Base-by-base conservation (phyloP, 2,329 filamentous ascomycete genomes). In the Dothidotthia symphoricarpi region DNA sequence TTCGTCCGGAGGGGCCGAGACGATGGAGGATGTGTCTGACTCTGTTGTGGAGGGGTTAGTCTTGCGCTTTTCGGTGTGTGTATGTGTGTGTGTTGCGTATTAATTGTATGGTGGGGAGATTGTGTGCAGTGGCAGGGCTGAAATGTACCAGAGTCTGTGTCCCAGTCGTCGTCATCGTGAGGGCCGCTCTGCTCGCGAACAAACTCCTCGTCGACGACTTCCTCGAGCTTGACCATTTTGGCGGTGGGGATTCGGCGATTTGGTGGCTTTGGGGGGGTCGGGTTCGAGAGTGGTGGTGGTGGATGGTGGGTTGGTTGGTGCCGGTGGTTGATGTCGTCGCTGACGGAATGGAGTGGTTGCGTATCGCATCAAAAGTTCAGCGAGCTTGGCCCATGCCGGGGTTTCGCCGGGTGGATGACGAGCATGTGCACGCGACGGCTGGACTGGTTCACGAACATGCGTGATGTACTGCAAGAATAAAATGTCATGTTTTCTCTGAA, bases 161-260 rank as follows among this genome's bases (percentile, higher is more conserved):
- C 95, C 64, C 90, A 90, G 43, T 94, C 88, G 37, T 93, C 85
- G 28, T 93, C 85, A 55, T 89, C 83, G 43, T 76, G 75, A 47
- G 82, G 72, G 61, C 85, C 83, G 54, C 77, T 73, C 69, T 85
- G 83, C 57, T 78, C 74, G 68, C 80, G 75, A 72, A 85, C 77
- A 76, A 96, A 95, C 72, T 94, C 87, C 78, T 96, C 90, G 68
- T 97, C 91, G 67, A 94, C 85, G 64, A 97, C 91, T 77, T 97
- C 91, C 67, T 88, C 87, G 66, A 97, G 87, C 73, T 91, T 88
- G 70, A 97, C 91, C 91, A 97, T 96, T 60, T 70, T 83, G 72
- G 46, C 48, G 47, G 51, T 35, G 22, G 24, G 38, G 31, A 31
- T 29, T 2, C 17, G 24, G 13, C 11, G 17, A 27, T 10, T n/a